Conservation (phyloP, 306 rosid species). For the Inga leiocalycina region DNA sequence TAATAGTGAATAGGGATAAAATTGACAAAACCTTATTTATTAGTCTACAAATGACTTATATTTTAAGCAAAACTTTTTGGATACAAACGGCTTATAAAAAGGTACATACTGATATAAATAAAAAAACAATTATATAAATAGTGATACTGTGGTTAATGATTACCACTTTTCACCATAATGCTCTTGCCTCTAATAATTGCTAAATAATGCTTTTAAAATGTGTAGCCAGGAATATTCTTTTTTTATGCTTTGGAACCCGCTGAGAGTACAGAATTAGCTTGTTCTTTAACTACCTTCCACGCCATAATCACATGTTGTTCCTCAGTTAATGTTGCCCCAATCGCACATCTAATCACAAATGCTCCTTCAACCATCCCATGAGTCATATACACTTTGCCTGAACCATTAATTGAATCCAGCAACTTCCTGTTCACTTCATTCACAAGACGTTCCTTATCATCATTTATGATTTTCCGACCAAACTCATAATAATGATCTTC, state of each 20-base stretch:
- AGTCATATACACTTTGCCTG: conserved; percentile 52
- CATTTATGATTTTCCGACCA: conserved; percentile 19
- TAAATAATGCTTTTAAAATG: too few species aligned
- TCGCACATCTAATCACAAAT: conserved; percentile 43
- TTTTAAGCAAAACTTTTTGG: too few species aligned
- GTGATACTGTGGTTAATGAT: too few species aligned
- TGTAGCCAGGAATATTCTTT: not conserved
- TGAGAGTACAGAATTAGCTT: conserved; percentile 33
- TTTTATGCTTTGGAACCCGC: not conserved
- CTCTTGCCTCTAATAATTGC: too few species aligned
- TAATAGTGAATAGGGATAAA: too few species aligned
- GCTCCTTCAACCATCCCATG: conserved; percentile 44
- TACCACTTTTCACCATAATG: too few species aligned
- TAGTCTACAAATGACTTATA: too few species aligned
- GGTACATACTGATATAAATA: too few species aligned
- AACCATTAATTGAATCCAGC: conserved; percentile 47
- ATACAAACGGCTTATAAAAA: too few species aligned
- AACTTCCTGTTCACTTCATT: conserved; percentile 42
- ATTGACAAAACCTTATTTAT: too few species aligned
- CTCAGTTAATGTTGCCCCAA: conserved; percentile 52
- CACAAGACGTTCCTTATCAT: not conserved
- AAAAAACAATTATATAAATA: too few species aligned
- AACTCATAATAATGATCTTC: not conserved
- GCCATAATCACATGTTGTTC: conserved; percentile 46
- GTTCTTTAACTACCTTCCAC: conserved; percentile 53